Percentiles rank a stretch among this genome's conserved stretches.
Conservation (phyloP, 257 asterid species). For the Cinchona pubescens region DNA sequence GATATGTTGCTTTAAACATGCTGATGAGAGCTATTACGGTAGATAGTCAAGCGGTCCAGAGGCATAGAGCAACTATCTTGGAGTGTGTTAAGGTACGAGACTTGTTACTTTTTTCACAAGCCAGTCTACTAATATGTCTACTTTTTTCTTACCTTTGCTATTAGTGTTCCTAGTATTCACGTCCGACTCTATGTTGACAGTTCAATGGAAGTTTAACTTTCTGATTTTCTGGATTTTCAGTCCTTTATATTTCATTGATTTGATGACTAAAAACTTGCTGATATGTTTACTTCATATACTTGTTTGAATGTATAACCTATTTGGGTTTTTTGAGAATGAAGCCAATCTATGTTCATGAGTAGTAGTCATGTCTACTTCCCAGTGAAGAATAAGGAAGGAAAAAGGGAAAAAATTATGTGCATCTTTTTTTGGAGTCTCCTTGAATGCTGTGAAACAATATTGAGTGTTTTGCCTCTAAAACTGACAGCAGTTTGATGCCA, state of each 20-base stretch:
- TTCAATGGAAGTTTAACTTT: neutral
- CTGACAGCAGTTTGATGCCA: neutral
- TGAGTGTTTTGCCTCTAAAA: neutral
- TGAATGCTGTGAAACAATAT: neutral
- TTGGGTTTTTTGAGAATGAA: neutral
- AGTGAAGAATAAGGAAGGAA: neutral
- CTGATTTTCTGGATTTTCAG: neutral
- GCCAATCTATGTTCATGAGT: neutral
- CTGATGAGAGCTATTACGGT: constrained; percentile 89
- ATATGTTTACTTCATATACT: neutral
- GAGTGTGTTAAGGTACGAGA: constrained; percentile 92
- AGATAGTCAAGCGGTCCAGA: constrained; percentile 97
- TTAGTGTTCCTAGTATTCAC: neutral
- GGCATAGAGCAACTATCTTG: constrained; percentile 94
- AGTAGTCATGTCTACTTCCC: neutral
- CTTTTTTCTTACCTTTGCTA: constrained; percentile 8
- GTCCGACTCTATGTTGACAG: neutral
- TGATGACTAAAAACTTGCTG: neutral
- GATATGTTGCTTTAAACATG: constrained; percentile 98
- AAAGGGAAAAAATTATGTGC: neutral
- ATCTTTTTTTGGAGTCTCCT: neutral
- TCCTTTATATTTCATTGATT: neutral
- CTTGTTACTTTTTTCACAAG: constrained; percentile 1
- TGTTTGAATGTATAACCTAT: neutral
- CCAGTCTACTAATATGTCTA: neutral